Percentiles rank a stretch among this genome's conserved stretches.
Conservation (phyloP, 768 basidiomycete species). For the Harrya chromipes region DNA sequence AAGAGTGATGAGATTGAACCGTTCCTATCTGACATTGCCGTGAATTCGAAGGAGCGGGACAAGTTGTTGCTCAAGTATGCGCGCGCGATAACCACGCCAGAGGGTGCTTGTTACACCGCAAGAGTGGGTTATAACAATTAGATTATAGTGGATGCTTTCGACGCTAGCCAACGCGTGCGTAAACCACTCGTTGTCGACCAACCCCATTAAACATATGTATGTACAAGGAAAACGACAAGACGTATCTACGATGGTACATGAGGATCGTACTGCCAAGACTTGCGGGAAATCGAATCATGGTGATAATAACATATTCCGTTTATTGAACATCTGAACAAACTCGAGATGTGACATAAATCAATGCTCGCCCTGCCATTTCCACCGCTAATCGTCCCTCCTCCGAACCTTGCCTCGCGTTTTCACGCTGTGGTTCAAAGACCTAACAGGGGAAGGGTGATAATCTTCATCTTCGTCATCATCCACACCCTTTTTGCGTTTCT, state of each 20-base stretch:
- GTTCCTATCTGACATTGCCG: conserved; percentile 77
- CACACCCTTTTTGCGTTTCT: conserved; percentile 30
- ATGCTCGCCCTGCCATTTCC: neutral
- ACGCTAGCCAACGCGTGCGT: too few relatives aligned
- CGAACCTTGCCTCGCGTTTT: conserved; percentile 42
- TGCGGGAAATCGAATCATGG: neutral
- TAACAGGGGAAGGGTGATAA: conserved; percentile 46
- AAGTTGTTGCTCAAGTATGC: conserved; percentile 85
- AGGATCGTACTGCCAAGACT: neutral
- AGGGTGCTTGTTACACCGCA: conserved; percentile 73
- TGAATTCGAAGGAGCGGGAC: conserved; percentile 86
- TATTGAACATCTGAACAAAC: neutral
- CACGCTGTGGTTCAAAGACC: conserved; percentile 33
- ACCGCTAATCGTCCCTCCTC: conserved; percentile 14
- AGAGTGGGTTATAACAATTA: conserved; percentile 58
- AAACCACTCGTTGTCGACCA: too few relatives aligned
- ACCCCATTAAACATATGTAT: too few relatives aligned
- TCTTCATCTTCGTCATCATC: conserved; percentile 44
- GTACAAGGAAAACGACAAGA: too few relatives aligned
- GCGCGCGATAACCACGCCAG: conserved; percentile 65
- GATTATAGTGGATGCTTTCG: neutral
- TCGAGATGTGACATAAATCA: neutral
- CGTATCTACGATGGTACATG: too few relatives aligned
- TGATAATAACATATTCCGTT: neutral
- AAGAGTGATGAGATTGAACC: conserved; percentile 74